Base-by-base conservation (phyloP, 129 eudicot species). In the Flaveria ramosissima region DNA sequence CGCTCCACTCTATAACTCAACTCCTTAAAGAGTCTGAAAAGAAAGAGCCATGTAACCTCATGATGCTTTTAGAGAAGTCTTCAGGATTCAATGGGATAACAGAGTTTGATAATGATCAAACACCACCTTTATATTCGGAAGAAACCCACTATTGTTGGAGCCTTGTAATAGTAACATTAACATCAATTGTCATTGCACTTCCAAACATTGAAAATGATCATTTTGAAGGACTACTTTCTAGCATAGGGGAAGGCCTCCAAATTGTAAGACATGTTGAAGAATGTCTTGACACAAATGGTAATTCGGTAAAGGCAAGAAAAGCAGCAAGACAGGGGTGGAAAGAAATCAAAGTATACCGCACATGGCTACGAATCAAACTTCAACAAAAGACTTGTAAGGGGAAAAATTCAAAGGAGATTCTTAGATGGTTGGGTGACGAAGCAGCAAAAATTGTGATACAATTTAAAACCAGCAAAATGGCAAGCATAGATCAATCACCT, bases 391-490 rank as follows among this genome's bases (percentile, higher is more conserved):
- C 74, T 6, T 21, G 21, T 14, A 24, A 15, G 6, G 42, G 20
- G 24, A 16, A 69, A 12, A 12, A 42, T 12, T 69, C 74, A 13
- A 46, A 70, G 42, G 74, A 45, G 60, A 70, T 47, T 47, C 74
- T 70, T 70, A 7, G 15, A 47, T 70, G 59, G 59, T 70, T 70
- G 59, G 74, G 59, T 21, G 43, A 70, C 0, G 59, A 70, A 70
- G 59, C 74, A 24, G 6, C 10, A 5, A 45, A 41, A 42, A 68
- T 68, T 11, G 17, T 20, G 39, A 43, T 3, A 39, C 3, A 23
- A 1, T 70, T 11, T 9, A 47, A 21, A 20, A 24, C 43, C 3
- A 21, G 14, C 43, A 47, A 47, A 46, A 46, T 13, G 9, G 6
- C 13, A 14, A 32, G 26, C 0, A 36, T 36, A 7, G 70, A 65